Base-by-base conservation (phyloP, 345 rosid species). In the Microthlaspi erraticum region DNA sequence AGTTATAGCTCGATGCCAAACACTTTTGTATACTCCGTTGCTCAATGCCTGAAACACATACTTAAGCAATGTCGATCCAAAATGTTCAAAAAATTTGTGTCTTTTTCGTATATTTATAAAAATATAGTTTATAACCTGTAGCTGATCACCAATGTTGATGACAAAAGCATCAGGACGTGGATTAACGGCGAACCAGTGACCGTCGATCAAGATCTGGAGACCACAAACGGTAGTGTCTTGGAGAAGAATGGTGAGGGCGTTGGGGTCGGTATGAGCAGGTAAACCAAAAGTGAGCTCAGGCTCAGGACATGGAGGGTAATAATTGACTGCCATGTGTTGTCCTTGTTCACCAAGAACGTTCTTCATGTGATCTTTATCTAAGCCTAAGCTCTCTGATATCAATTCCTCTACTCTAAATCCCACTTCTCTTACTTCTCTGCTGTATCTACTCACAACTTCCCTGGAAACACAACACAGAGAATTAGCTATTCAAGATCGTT, bases 301-400 rank as follows among this genome's bases (percentile, higher is more conserved):
- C 66, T 88, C 66, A 3, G 98, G 98, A 71, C 98, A 93, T 5
- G 90, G 91, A 4, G 98, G 98, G 71, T 93, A 93, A 52, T 75
- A 93, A 78, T 93, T 93, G 4, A 93, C 80, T 11, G 98, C 96
- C 98, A 93, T 93, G 74, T 90, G 97, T 73, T 93, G 98, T 5
- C 93, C 98, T 71, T 93, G 97, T n/a, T 86, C 93, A 3, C 97
- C 96, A 23, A 88, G 45, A 2, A 81, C 83, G 0, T 80, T 50
- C 53, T 76, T 78, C 46, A 90, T 65, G 67, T 77, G 39, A 42
- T 74, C 81, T 54, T 87, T 93, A 32, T 85, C 90, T 42, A 90
- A 77, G 7, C 92, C 96, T 55, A 93, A 77, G 81, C 98, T 93
- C 80, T 93, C 96, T 41, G 97, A 93, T 62, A 93, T 87, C n/a